Conservation (phyloP, 2,329 filamentous ascomycete genomes). For the Nigrograna mackinnonii region DNA sequence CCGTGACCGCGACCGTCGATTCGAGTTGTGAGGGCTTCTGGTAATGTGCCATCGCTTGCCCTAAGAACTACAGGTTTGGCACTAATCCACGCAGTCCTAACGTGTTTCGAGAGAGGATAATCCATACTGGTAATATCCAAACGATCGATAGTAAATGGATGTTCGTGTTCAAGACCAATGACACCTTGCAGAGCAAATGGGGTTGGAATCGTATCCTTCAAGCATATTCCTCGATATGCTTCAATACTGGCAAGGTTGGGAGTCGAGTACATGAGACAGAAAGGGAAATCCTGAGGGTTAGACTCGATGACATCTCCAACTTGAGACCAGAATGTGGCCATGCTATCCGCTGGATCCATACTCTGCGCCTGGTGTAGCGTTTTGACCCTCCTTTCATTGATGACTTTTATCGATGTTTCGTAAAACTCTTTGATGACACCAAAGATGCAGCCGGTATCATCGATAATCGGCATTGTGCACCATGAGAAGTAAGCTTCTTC, state of each 20-base stretch:
- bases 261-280: slow-evolving; percentile 11
- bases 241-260: background rate
- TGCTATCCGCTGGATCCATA: slow-evolving; percentile 4
- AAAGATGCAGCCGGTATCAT: slow-evolving; percentile 22
- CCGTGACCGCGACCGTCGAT: slow-evolving; percentile 32
- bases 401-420: slow-evolving; percentile 32
- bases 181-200: slow-evolving; percentile 8
- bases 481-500: slow-evolving; percentile 60
- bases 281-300: slow-evolving; percentile 11
- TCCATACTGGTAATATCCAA: slow-evolving; percentile 7
- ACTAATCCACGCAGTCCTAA: slow-evolving; percentile 10
- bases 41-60: slow-evolving; percentile 27
- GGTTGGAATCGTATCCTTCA: slow-evolving; percentile 4
- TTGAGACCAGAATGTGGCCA: slow-evolving; percentile 8
- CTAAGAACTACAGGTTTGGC: slow-evolving; percentile 13
- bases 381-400: slow-evolving; percentile 9
- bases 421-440: slow-evolving; percentile 34
- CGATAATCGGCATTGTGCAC: slow-evolving; percentile 29
- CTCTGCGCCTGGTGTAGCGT: slow-evolving; percentile 1
- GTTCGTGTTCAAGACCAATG: slow-evolving; percentile 9
- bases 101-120: slow-evolving; percentile 9
- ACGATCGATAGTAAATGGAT: slow-evolving; percentile 6
- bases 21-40: slow-evolving; percentile 29
- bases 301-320: slow-evolving; percentile 6
- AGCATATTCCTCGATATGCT: background rate